phyloP scores from a whole-genome alignment of 73 alveolate genomes.

The Stentor roeselii region DNA sequence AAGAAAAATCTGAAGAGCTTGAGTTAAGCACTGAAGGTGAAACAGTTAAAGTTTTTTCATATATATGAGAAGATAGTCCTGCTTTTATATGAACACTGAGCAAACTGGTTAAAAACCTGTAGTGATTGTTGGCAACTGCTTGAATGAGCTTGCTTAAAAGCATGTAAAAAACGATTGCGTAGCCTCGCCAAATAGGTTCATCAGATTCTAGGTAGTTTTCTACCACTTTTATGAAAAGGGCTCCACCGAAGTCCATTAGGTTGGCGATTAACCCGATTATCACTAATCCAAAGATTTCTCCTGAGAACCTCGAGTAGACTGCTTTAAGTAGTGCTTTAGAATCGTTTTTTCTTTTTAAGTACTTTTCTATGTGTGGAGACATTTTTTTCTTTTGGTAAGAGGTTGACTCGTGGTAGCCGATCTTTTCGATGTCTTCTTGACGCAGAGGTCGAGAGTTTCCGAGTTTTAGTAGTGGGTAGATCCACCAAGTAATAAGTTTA shows the following conservation, averaged over 20 bases:
- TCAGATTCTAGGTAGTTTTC: background rate
- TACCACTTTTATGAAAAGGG: background rate
- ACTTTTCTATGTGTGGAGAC: background rate
- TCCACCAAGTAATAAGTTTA: background rate
- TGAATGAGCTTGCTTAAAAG: background rate
- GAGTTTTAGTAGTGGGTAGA: background rate
- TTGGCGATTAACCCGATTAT: background rate
- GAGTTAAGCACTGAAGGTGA: background rate
- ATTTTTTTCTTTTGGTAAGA: background rate
- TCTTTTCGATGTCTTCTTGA: background rate
- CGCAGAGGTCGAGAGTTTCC: background rate
- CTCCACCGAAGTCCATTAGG: conserved; percentile 19
- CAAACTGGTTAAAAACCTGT: background rate
- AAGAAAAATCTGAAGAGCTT: background rate
- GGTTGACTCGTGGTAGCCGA: background rate
- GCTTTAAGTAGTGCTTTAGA: background rate
- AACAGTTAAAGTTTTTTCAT: background rate
- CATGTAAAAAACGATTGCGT: background rate
- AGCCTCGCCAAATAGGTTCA: conserved; percentile 23
- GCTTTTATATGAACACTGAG: conserved; percentile 13
- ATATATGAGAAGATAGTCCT: conserved; percentile 19
- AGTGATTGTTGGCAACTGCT: conserved; percentile 16
- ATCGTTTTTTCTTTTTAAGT: background rate
- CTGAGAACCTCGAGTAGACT: background rate
- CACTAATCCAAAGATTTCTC: background rate